Base-by-base conservation (phyloP, 2,329 filamentous ascomycete species). In the Epichloe brachyelytri region DNA sequence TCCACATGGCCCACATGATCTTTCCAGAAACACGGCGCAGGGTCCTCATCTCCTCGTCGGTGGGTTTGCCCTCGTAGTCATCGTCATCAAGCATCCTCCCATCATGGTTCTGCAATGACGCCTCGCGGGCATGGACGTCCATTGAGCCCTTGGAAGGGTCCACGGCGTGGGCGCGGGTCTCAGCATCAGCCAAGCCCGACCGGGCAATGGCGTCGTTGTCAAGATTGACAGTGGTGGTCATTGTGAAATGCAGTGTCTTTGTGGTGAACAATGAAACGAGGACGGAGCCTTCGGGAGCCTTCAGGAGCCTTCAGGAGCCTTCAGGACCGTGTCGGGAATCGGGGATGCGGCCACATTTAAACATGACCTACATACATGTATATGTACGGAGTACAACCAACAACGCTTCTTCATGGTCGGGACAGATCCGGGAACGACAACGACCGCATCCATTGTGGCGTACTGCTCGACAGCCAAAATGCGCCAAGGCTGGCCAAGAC, bases 1-100 rank as follows among this genome's bases (percentile, higher is more conserved):
- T 82, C 68, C 80, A 88, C 52, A 83, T 77, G 50, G 74, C 69
- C 75, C 76, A 81, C 46, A 81, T 80, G 54, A 88, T 78, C 60
- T 73, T 74, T 55, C 79, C 82, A 12, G 80, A 78, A 20, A 85
- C 76, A 59, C 80, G 78, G 47, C 73, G 76, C n/a, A 85, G 75
- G 0, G 78, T 82, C 14, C 56, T 62, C 54, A 80, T 64, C 54
- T 85, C 82, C 62, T 85, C 80, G 34, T 78, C 75, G 6, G 79
- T 84, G 3, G 80, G 80, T 54, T 64, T 66, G 58, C 67, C 63
- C 47, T 62, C 66, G n/a, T 63, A 60, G 49, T 63, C 56, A 3
- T 62, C 58, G 46, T 66, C 60, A 10, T 56, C 51, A 43, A 46
- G 53, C 36, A 57, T 55, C 48, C 57, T 58, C 47, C 57, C 53